phyloP scores from a whole-genome alignment of 805 yeast species.

The Kazachstania martiniae region DNA sequence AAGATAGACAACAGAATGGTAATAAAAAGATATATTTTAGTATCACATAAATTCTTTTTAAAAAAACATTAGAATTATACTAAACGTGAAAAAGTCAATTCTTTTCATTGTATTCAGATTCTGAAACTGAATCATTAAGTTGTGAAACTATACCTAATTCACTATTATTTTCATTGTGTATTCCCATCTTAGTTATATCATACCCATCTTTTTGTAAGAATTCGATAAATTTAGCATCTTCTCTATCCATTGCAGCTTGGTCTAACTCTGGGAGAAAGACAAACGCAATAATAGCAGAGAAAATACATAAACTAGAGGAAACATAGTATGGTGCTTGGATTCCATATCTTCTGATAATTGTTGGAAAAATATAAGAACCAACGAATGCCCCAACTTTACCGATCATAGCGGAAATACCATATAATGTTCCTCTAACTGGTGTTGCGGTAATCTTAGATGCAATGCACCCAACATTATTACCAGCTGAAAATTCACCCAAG shows the following conservation, averaged over 20 bases:
- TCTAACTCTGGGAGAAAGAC: constrained; percentile 72
- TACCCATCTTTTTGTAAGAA: no score
- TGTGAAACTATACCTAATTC: no score
- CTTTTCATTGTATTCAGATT: no score
- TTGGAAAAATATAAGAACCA: constrained; percentile 83
- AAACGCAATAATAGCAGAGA: constrained; percentile 58
- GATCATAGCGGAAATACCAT: constrained; percentile 82
- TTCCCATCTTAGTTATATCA: no score
- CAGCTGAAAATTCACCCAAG: constrained; percentile 90
- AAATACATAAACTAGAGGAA: constrained; percentile 63
- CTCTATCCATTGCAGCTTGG: constrained; percentile 71
- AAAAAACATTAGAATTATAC: no score
- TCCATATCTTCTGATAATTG: constrained; percentile 57
- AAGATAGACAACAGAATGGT: no score
- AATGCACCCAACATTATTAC: constrained; percentile 80
- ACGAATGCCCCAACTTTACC: constrained; percentile 92
- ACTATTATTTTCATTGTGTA: no score
- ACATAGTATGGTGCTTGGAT: constrained; percentile 73
- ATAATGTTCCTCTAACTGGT: constrained; percentile 81
- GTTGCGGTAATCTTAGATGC: constrained; percentile 83
- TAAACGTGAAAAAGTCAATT: no score
- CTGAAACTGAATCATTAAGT: no score
- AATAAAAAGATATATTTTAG: no score
- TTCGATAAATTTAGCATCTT: constrained; percentile 60
- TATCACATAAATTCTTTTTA: no score